A percentile compares a stretch with the other conserved stretches of the same genome.
Conservation (phyloP, 2,329 filamentous ascomycete species). For the Scedosporium apiospermum region DNA sequence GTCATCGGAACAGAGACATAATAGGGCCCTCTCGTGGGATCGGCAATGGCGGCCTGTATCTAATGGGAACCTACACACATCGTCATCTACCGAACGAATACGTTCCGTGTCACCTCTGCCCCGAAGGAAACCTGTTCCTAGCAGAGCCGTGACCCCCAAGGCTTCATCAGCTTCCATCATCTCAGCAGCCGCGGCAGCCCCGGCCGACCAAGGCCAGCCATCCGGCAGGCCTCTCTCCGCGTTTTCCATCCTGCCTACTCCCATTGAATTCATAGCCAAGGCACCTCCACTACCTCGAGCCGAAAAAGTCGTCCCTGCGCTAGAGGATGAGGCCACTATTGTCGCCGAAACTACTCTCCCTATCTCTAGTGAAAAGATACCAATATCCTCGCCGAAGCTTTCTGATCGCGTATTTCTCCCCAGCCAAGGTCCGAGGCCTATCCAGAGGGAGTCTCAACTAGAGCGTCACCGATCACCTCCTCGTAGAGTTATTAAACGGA, state of each 20-base stretch:
- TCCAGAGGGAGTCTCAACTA: background rate
- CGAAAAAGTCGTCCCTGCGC: background rate
- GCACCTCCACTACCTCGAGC: background rate
- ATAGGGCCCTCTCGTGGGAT: background rate
- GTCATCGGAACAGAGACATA: background rate
- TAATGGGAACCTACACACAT: background rate
- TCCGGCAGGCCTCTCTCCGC: background rate
- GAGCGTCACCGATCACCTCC: background rate
- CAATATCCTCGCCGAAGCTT: background rate
- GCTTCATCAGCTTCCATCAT: background rate
- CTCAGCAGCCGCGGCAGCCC: background rate
- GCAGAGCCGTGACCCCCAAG: background rate
- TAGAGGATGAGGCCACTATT: background rate
- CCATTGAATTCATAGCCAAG: background rate
- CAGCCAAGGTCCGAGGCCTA: background rate
- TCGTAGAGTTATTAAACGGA: background rate
- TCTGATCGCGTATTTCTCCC: background rate
- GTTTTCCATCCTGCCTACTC: background rate
- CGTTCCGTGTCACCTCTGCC: background rate
- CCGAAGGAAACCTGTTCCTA: slow-evolving; percentile 3
- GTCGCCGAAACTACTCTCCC: background rate
- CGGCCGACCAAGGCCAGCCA: background rate
- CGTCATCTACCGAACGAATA: background rate
- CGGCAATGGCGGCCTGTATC: background rate
- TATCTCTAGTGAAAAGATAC: background rate